A percentile compares a stretch with the other conserved stretches of the same genome.
These are phyloP conservation scores for Penicillium polonicum DNA, from an alignment of 2,329 filamentous ascomycete species.

Conservation along the genomic window DNA sequence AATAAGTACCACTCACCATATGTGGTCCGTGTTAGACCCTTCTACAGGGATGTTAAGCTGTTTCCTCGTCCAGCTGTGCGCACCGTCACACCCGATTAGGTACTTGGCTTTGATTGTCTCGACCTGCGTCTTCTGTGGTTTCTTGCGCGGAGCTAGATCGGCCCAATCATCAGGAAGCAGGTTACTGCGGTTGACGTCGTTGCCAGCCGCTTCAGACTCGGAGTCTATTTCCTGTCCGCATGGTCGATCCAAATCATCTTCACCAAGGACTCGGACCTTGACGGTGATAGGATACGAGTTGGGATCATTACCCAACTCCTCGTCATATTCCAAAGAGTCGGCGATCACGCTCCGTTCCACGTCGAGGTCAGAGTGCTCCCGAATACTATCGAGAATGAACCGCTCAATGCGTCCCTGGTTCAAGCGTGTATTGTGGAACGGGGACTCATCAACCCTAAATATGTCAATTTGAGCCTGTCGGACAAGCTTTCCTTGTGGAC, in stretches of 20 bases:
- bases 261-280: conserved; percentile 55
- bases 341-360: conserved; percentile 64
- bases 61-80: conserved; percentile 63
- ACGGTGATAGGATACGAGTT: conserved; percentile 62
- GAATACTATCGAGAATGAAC: conserved; percentile 64
- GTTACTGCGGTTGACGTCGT: conserved; percentile 62
- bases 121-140: conserved; percentile 30
- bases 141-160: conserved; percentile 43
- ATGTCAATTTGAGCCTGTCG: conserved; percentile 63
- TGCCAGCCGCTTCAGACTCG: conserved; percentile 32
- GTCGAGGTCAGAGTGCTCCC: conserved; percentile 53
- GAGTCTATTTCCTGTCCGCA: conserved; percentile 32
- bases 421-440: conserved; percentile 64
- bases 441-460: conserved; percentile 56
- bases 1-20: conserved; percentile 31
- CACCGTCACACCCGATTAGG: conserved; percentile 67
- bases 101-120: conserved; percentile 57
- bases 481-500: conserved; percentile 56
- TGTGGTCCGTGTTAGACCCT: conserved; percentile 52
- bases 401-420: conserved; percentile 71
- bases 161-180: conserved; percentile 58
- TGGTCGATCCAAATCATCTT: conserved; percentile 58
- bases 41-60: conserved; percentile 57
- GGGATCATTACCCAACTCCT: conserved; percentile 47
- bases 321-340: conserved; percentile 55